Percentiles rank a stretch among this genome's conserved stretches.
phyloP scores from a whole-genome alignment of 192 early-diverging fungal genomes.

The Ambispora gerdemannii region DNA sequence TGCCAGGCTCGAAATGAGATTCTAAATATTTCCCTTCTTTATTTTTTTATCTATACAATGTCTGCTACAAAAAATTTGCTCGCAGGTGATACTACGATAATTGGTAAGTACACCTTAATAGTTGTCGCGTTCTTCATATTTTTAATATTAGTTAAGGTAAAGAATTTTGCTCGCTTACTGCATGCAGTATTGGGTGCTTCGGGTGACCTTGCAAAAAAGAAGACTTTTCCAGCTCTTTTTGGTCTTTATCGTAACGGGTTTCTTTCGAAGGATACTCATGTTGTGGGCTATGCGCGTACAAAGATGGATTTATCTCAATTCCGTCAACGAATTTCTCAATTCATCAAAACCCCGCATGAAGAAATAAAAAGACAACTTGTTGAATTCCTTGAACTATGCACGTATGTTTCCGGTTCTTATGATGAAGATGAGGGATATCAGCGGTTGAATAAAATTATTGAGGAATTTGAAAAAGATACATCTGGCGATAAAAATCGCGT shows the following conservation, averaged over 20 bases:
- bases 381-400: conserved; percentile 67
- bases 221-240: conserved; percentile 96
- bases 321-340: conserved; percentile 62
- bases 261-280: conserved; percentile 67
- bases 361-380: conserved; percentile 53
- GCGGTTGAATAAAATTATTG: conserved; percentile 59
- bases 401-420: conserved; percentile 83
- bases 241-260: conserved; percentile 84
- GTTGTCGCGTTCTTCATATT: too few relatives aligned
- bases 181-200: conserved; percentile 77
- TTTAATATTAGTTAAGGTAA: too few relatives aligned
- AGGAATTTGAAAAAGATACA: conserved; percentile 50
- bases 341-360: conserved; percentile 64
- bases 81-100: conserved; percentile 12
- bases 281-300: conserved; percentile 92
- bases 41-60: too few relatives aligned
- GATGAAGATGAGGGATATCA: conserved; percentile 72
- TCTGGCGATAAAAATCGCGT: conserved; percentile 63
- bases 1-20: too few relatives aligned
- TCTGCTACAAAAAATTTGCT: too few relatives aligned
- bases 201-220: conserved; percentile 97
- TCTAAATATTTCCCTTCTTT: too few relatives aligned
- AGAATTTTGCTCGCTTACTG: too few relatives aligned
- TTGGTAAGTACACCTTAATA: neutral
- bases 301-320: conserved; percentile 75